Evolutionary conservation across 306 rosid species (phyloP), one percentile per base, ranked within the genome.

Genomic region (Pterocarpus santalinus): DNA sequence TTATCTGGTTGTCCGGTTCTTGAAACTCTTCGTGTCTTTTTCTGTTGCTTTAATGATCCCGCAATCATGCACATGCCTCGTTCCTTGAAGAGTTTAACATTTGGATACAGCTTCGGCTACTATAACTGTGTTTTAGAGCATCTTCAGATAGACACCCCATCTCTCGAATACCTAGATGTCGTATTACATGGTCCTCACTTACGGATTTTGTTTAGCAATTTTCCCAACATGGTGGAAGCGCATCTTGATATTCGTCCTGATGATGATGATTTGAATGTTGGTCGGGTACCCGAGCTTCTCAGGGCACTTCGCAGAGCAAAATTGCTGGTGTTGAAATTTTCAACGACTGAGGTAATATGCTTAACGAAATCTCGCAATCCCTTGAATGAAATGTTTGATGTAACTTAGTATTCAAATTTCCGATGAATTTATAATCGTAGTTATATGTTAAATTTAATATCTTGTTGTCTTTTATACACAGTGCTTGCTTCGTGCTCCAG

Each of bases 171-270:
- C 70, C 49, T 65, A 1, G 0, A 2, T 38, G 12, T 36, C 32
- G 0, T 0, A 1, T 5, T 12, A 12, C 5, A 1, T 15, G 1
- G 2, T 2, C 0, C 1, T 35, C 7, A 5, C 46, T 7, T 8
- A 6, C 22, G 0, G 2, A 1, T 15, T 2, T 35, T 2, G 17
- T 2, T 64, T 64, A 35, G 2, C 28, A 35, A 36, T 14, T 15
- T 15, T n/a, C 30, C 15, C 9, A 38, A n/a, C 49, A 36, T 65
- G 70, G 49, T 65, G 51, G 32, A 38, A 16, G 70, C 70, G 0
- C 6, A 3, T 38, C 49, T 65, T 36, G 5, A 15, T 65, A 7
- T 36, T 10, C 0, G 3, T 2, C 2, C 11, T 8, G 5, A 1
- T 5, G 7, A n/a, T 38, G 70, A 9, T 43, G 47, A 43, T 22